Percentiles rank a stretch among this genome's conserved stretches.
phyloP scores from a whole-genome alignment of 1,284 basidiomycete species.

The Ceratobasidium sp. region DNA sequence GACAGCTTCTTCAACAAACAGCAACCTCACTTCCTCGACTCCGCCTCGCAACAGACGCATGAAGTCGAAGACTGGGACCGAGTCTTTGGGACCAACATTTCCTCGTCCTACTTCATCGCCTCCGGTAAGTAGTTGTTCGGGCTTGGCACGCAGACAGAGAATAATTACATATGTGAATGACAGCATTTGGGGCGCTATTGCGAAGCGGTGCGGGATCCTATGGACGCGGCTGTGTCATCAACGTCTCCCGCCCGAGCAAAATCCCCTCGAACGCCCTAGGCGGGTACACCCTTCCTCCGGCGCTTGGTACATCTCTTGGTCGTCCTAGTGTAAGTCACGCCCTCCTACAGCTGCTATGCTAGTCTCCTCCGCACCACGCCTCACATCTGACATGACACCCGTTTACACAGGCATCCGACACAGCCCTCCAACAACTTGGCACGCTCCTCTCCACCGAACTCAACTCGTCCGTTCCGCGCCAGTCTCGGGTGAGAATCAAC shows the following conservation, averaged over 20 bases:
- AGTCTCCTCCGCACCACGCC: background rate
- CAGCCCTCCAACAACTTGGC: slow-evolving; percentile 37
- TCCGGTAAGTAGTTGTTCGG: slow-evolving; percentile 10
- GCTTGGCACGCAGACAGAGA: background rate
- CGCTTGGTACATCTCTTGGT: slow-evolving; percentile 1
- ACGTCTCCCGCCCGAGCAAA: slow-evolving; percentile 35
- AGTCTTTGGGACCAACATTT: slow-evolving; percentile 40
- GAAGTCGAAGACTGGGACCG: slow-evolving; percentile 43
- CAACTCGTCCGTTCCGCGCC: background rate
- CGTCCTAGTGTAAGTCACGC: slow-evolving; percentile 22
- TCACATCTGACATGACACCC: background rate
- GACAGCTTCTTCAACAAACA: slow-evolving; percentile 40
- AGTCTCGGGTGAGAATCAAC: slow-evolving; percentile 17
- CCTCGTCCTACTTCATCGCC: slow-evolving; percentile 43
- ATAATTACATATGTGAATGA: background rate
- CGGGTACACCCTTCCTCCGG: slow-evolving; percentile 23
- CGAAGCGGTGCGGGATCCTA: slow-evolving; percentile 17
- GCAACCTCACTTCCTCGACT: slow-evolving; percentile 12
- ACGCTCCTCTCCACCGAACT: slow-evolving; percentile 32
- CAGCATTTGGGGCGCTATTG: slow-evolving; percentile 14
- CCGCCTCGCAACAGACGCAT: slow-evolving; percentile 19
- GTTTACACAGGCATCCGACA: slow-evolving; percentile 24
- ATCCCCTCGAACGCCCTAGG: slow-evolving; percentile 2
- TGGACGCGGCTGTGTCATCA: slow-evolving; percentile 40
- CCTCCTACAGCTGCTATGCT: too few relatives aligned